phyloP scores from a whole-genome alignment of 805 yeast species.

The Teunomyces cretensis region DNA sequence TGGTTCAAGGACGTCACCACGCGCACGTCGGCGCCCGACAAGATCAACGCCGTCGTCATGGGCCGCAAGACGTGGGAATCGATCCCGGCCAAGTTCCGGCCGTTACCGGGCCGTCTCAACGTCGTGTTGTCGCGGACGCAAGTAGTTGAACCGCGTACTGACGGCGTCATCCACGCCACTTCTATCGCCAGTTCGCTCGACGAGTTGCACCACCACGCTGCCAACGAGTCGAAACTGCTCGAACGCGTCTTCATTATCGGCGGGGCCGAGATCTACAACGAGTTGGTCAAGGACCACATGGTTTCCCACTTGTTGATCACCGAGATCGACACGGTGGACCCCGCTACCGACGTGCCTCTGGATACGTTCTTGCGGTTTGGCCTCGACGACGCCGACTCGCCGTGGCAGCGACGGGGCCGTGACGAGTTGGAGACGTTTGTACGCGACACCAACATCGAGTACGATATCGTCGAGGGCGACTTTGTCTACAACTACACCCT shows the following conservation, averaged over 20 bases:
- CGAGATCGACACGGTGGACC: constrained; percentile 46
- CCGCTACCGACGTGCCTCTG: constrained; percentile 46
- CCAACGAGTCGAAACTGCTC: constrained; percentile 40
- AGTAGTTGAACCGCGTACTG: constrained; percentile 17
- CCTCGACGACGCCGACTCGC: constrained; percentile 11
- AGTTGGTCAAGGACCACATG: constrained; percentile 42
- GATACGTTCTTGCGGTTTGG: constrained; percentile 65
- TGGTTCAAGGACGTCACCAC: constrained; percentile 78
- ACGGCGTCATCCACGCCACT: constrained; percentile 28
- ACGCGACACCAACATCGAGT: constrained; percentile 29
- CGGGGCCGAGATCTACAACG: constrained; percentile 83
- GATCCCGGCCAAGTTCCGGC: constrained; percentile 81
- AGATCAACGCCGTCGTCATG: constrained; percentile 81
- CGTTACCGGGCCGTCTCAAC: constrained; percentile 73
- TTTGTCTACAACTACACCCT: constrained; percentile 59
- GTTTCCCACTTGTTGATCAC: constrained; percentile 67
- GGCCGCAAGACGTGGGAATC: constrained; percentile 97
- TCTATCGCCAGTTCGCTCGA: constrained; percentile 28
- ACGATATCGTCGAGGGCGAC: constrained; percentile 38
- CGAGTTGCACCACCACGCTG: constrained; percentile 25
- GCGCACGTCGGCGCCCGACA: constrained; percentile 26
- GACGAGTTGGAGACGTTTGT: constrained; percentile 38
- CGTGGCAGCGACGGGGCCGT: constrained; percentile 38
- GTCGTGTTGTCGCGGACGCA: constrained; percentile 65
- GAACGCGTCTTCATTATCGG: constrained; percentile 83